Percentiles rank a stretch among this genome's conserved stretches.
Conservation (phyloP, 2,329 filamentous ascomycete genomes). For the Clonostachys solani region DNA sequence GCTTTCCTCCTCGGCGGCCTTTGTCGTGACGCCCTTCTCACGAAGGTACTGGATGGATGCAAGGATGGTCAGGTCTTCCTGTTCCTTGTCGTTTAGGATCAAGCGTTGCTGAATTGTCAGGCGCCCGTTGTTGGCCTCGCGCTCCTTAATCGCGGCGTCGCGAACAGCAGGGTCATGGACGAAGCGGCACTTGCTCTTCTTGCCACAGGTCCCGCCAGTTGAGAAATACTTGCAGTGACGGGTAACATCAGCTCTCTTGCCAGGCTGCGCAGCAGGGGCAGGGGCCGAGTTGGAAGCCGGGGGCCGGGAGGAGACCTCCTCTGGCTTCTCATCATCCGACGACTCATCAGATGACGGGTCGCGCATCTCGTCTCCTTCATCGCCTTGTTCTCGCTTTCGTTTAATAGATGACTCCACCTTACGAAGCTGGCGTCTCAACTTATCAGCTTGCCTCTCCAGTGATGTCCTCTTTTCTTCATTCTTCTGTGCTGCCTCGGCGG, state of each 20-base stretch:
- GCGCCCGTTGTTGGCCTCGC: conserved; percentile 60
- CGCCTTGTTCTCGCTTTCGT: conserved; percentile 63
- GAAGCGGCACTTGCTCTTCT: conserved; percentile 73
- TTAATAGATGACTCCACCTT: conserved; percentile 69
- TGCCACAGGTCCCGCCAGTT: conserved; percentile 63
- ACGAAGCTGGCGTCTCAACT: conserved; percentile 59
- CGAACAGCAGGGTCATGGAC: conserved; percentile 62
- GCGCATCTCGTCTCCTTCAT: conserved; percentile 64
- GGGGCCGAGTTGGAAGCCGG: conserved; percentile 22
- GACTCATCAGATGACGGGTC: conserved; percentile 44
- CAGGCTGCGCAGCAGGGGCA: neutral
- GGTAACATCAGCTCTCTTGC: conserved; percentile 50
- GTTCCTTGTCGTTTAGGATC: conserved; percentile 63
- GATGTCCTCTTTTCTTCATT: conserved; percentile 59
- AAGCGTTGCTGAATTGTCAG: conserved; percentile 64
- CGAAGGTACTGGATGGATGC: conserved; percentile 63
- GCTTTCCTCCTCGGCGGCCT: neutral
- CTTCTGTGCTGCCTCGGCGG: conserved; percentile 34
- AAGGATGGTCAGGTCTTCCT: conserved; percentile 62
- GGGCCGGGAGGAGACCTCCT: conserved; percentile 43
- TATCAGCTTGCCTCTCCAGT: conserved; percentile 56
- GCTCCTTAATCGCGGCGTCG: conserved; percentile 59
- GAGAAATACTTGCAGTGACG: conserved; percentile 70
- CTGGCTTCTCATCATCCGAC: conserved; percentile 56
- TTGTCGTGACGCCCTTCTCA: conserved; percentile 48